Evolutionary conservation across 108 stramenopile species (phyloP), one percentile per base, ranked within the genome.

Genomic region (Parmales sp.): DNA sequence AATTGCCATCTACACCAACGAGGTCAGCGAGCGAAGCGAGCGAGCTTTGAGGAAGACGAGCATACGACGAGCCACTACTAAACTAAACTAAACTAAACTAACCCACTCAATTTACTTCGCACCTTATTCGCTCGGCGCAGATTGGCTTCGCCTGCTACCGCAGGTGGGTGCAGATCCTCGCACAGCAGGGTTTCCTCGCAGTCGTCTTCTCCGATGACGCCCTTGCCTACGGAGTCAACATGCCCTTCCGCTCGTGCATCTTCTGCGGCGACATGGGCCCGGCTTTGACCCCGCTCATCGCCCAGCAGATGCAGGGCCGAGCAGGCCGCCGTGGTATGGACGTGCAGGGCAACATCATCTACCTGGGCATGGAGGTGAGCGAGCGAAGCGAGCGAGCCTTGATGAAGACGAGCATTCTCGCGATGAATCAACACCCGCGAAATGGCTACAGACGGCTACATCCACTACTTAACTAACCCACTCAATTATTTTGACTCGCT

Each of bases 281-380:
- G 28, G 77, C 76, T 28, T 76, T 97, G 43, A 95, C 91, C 20
- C 91, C 93, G 36, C 75, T 96, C 28, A 93, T 99, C 78, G 96
- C 96, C 23, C 95, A 97, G 76, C 98, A 99, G 84, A 99, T 99
- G 98, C 90, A 93, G 69, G 98, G 98, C 60, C 91, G 98, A 49
- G 96, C 98, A 60, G 98, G 98, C 36, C 93, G 98, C 37, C 88
- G 98, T 72, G 98, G 98, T 66, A 90, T 99, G 85, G 98, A 99
- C 76, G 93, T 92, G n/a, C 96, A 99, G 82, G 98, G 98, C 45
- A 96, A 97, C 74, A 81, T 99, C 25, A 76, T 99, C 63, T 99
- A 97, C 82, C 82, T 94, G 63, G 94, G 94, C 68, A 94, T 97
- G 92, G 83, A 94, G n/a, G n/a, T n/a, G n/a, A n/a, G n/a, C n/a